phyloP scores from a whole-genome alignment of 257 asterid genomes.

The Rhazya stricta region DNA sequence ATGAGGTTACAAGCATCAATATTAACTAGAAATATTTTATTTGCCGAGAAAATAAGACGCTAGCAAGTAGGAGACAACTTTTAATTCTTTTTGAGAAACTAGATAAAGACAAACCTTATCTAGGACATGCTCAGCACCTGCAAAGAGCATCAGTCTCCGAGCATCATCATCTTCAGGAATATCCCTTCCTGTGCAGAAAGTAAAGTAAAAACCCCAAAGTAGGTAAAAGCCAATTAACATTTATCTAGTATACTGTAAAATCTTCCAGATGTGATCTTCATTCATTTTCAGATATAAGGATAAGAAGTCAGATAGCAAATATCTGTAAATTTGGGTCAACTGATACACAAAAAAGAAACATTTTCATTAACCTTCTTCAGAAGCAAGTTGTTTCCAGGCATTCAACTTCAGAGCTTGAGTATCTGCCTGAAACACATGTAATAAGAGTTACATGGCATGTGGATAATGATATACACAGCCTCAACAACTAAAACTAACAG shows the following conservation, averaged over 20 bases:
- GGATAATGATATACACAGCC: slow-evolving; percentile 7
- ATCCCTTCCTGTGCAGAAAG: slow-evolving; percentile 54
- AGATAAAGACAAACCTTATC: slow-evolving; percentile 48
- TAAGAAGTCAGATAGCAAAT: background rate
- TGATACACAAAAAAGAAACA: background rate
- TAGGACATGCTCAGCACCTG: slow-evolving; percentile 68
- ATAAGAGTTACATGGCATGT: slow-evolving; percentile 11
- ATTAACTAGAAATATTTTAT: background rate
- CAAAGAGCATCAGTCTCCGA: slow-evolving; percentile 45
- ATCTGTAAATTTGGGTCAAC: background rate
- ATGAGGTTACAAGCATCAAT: background rate
- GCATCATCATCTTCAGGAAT: slow-evolving; percentile 54
- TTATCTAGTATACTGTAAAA: background rate
- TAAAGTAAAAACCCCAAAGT: background rate
- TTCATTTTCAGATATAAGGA: background rate
- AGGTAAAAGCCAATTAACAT: background rate
- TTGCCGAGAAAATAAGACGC: background rate
- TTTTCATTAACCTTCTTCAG: slow-evolving; percentile 65
- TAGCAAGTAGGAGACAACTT: background rate
- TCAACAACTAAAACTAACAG: background rate
- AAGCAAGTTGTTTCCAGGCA: slow-evolving; percentile 89
- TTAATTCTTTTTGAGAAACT: background rate
- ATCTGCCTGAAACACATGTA: slow-evolving; percentile 55
- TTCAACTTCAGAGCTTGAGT: slow-evolving; percentile 63
- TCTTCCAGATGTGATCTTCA: background rate